phyloP scores from a whole-genome alignment of 805 yeast species.

The Zygoascus biomembranicola region DNA sequence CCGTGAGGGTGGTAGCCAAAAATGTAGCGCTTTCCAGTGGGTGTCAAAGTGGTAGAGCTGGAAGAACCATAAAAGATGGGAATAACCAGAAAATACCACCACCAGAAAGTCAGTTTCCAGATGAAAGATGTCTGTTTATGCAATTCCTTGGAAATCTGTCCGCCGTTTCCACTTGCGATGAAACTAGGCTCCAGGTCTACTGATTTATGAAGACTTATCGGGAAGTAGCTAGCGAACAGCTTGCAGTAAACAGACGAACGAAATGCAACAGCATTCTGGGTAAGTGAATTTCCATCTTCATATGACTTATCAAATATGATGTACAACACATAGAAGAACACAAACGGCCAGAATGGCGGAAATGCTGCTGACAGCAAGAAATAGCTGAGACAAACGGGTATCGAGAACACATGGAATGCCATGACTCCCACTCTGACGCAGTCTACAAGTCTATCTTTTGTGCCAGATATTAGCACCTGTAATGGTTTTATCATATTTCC shows the following conservation, averaged over 20 bases:
- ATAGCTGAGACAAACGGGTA: slow-evolving; percentile 39
- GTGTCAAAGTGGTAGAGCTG: background rate
- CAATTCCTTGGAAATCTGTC: background rate
- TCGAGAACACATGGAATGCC: slow-evolving; percentile 64
- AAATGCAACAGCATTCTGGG: slow-evolving; percentile 49
- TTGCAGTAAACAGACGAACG: slow-evolving; percentile 56
- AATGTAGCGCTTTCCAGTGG: slow-evolving; percentile 46
- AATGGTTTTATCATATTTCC: too few species aligned
- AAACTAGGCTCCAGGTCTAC: slow-evolving; percentile 62
- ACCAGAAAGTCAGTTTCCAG: slow-evolving; percentile 16
- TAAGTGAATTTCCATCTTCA: slow-evolving; percentile 59
- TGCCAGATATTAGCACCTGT: too few species aligned
- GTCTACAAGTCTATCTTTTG: too few species aligned
- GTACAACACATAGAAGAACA: slow-evolving; percentile 58
- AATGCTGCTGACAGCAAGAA: slow-evolving; percentile 52
- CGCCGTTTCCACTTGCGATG: background rate
- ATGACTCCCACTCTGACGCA: slow-evolving; percentile 32
- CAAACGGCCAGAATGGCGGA: slow-evolving; percentile 58
- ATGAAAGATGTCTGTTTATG: background rate
- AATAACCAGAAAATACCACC: slow-evolving; percentile 12
- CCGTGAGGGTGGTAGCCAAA: slow-evolving; percentile 98
- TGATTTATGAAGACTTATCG: slow-evolving; percentile 62
- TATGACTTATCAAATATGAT: slow-evolving; percentile 57
- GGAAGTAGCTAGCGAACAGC: slow-evolving; percentile 71
- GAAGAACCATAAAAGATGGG: slow-evolving; percentile 30